Evolutionary conservation across 768 basidiomycete species (phyloP).

Genomic region (Paxillus rubicundulus): DNA sequence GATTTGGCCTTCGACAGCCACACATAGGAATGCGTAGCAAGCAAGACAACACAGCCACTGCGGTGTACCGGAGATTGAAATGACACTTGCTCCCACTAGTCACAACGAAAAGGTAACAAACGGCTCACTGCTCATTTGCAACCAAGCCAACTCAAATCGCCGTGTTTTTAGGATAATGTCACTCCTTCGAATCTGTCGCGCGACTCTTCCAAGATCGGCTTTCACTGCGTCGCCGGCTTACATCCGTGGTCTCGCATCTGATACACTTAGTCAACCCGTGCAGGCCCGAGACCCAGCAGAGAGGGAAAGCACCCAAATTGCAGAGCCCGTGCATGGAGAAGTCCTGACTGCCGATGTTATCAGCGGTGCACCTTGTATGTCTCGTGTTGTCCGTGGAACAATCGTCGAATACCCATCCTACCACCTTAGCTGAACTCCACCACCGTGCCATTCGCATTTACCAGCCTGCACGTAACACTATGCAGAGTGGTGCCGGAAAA

Average conservation of each 20-base stretch:
- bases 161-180: constrained; percentile 42
- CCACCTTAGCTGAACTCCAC: constrained; percentile 66
- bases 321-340: constrained; percentile 50
- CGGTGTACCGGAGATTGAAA: constrained; percentile 6
- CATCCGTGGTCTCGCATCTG: constrained; percentile 20
- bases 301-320: constrained; percentile 36
- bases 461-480: constrained; percentile 90
- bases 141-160: neutral
- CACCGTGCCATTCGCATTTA: constrained; percentile 89
- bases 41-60: constrained; percentile 21
- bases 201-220: constrained; percentile 24
- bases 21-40: too few species aligned
- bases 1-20: too few species aligned
- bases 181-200: constrained; percentile 47
- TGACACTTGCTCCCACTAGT: neutral
- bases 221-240: constrained; percentile 11
- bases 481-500: constrained; percentile 90
- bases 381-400: neutral
- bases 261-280: constrained; percentile 13
- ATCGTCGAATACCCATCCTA: neutral
- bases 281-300: constrained; percentile 21
- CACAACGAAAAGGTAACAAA: neutral
- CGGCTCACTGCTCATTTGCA: neutral
- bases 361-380: constrained; percentile 82
- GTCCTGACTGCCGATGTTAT: constrained; percentile 77